Evolutionary conservation across 352 stramenopile species (phyloP).

Genomic region (Globisporangium alternatum): DNA sequence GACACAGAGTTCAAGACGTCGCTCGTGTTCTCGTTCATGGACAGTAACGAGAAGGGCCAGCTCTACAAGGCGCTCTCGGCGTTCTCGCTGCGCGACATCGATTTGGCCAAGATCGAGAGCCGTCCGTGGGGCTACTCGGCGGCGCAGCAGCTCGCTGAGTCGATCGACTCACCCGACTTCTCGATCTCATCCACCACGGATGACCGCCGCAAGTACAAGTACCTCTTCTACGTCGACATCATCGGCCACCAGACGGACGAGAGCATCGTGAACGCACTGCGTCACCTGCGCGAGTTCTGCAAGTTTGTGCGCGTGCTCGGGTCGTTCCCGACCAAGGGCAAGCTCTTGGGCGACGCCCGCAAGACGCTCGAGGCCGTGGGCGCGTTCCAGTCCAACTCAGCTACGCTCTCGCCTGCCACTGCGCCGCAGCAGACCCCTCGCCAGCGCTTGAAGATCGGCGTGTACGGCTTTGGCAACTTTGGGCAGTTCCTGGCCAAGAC

Average conservation of each 20-base stretch:
- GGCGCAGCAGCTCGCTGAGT: constrained; percentile 46
- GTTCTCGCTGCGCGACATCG: constrained; percentile 61
- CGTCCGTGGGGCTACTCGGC: constrained; percentile 59
- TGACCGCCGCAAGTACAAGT: constrained; percentile 66
- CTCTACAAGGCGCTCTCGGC: constrained; percentile 60
- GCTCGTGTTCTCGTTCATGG: constrained; percentile 70
- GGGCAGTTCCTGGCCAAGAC: constrained; percentile 97
- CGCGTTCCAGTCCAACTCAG: constrained; percentile 28
- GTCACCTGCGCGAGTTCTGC: constrained; percentile 75
- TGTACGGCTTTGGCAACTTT: constrained; percentile 97
- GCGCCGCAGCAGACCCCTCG: constrained; percentile 19
- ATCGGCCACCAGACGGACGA: constrained; percentile 63
- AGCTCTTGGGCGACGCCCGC: constrained; percentile 50
- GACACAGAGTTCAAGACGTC: constrained; percentile 66
- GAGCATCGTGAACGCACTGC: constrained; percentile 68
- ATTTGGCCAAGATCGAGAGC: constrained; percentile 76
- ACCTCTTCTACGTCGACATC: constrained; percentile 77
- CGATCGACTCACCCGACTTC: constrained; percentile 28
- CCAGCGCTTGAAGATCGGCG: constrained; percentile 90
- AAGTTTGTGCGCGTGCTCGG: constrained; percentile 85
- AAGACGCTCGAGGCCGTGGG: constrained; percentile 52
- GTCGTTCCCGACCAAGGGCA: constrained; percentile 77
- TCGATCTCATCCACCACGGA: constrained; percentile 20
- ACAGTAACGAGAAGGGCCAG: constrained; percentile 54
- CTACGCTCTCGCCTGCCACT: constrained; percentile 26